Evolutionary conservation across 2,329 filamentous ascomycete genomes (phyloP).

Genomic region (Phaeosphaeria sp.): DNA sequence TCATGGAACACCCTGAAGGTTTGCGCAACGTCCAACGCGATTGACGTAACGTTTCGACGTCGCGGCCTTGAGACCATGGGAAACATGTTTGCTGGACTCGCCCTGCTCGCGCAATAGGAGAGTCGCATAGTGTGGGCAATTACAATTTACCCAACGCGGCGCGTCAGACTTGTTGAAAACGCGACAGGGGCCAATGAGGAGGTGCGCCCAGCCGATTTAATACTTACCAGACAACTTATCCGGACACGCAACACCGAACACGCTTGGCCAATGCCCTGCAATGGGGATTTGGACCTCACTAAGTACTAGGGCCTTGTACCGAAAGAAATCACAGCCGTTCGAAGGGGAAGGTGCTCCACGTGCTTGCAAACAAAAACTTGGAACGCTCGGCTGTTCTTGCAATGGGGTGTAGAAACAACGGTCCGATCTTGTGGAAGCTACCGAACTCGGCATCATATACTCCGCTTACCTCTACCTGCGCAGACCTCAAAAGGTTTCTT

Average conservation of each 20-base stretch:
- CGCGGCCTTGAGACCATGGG: not conserved
- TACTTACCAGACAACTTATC: slow-evolving; percentile 1
- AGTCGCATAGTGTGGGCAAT: not conserved
- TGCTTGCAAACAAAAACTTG: slow-evolving; percentile 1
- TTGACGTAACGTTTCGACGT: not conserved
- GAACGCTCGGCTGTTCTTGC: not conserved
- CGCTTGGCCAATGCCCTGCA: slow-evolving; percentile 3
- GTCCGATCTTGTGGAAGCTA: not conserved
- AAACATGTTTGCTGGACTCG: not conserved
- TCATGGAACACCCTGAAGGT: not conserved
- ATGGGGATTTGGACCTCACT: not conserved
- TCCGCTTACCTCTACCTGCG: not conserved
- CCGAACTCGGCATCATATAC: not conserved
- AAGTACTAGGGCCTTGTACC: not conserved
- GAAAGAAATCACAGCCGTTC: not conserved
- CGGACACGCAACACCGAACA: not conserved
- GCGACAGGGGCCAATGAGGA: not conserved
- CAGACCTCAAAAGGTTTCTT: not conserved
- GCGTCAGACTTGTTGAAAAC: not conserved
- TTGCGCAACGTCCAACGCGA: not conserved
- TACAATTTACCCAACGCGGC: not conserved
- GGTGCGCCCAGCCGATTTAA: slow-evolving; percentile 1
- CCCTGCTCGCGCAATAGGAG: not conserved
- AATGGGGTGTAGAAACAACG: not conserved
- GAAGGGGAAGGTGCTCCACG: slow-evolving; percentile 7